Evolutionary conservation across 139 green algal genomes (phyloP), one percentile per base, ranked within the genome.

Genomic region (Tetraselmis chui): DNA sequence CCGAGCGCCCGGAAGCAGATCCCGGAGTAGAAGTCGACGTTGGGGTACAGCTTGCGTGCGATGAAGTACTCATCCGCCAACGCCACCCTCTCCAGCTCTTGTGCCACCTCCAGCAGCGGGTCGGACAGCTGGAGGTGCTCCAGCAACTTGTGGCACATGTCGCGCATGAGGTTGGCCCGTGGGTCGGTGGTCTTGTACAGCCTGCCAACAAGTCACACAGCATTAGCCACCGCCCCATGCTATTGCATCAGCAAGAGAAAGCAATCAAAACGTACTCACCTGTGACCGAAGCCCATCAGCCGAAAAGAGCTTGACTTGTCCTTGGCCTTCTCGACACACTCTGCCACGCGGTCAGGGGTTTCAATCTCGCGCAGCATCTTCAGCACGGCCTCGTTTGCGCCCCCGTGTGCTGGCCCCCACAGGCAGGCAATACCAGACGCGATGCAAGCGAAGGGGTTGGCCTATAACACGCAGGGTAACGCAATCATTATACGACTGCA

Each of bases 11-110:
- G 83, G 74, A 95, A 85, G 28, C 90, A 84, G 78, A 95, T 95
- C 75, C 92, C 92, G 0, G 87, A 92, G 85, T 93, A 95, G 80
- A 95, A 94, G 82, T 95, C 92, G 0, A 95, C 88, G 87, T 95
- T 95, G 29, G 92, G 92, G 82, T 94, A 95, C 31, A 95, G 85
- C 45, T 67, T 67, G 26, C 86, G 79, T 84, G 90, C 83, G 23
- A 91, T 77, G 85, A 95, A 95, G 90, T 95, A 95, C 22, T 89
- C 79, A 82, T 95, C 92, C 32, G 80, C 58, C 28, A 89, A 81
- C 1, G 92, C 92, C 32, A 90, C 79, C 32, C 87, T 83, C 87
- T 95, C 90, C 75, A 95, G 87, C 84, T 89, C 90, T 84, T 92
- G 82, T 27, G 92, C 92, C 28, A 95, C 85, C 78, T 94, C 81